Conservation (phyloP, 2,329 filamentous ascomycete genomes). For the Basipetospora chlamydospora region DNA sequence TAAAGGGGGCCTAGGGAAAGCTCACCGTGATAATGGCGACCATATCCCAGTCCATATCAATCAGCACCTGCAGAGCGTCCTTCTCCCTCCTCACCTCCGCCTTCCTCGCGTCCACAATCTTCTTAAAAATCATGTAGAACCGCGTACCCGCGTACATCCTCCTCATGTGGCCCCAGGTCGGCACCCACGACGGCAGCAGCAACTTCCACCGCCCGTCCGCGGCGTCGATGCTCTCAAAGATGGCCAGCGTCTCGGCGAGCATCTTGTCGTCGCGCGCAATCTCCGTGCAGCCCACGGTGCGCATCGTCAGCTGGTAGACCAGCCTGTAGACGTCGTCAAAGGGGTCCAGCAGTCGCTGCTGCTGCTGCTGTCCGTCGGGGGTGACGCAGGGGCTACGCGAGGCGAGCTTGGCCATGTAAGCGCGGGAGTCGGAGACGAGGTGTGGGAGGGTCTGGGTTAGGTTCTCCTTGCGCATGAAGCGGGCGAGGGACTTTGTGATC, state of each 20-base stretch:
- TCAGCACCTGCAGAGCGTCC: slow-evolving; percentile 37
- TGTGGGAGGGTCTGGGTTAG: slow-evolving; percentile 22
- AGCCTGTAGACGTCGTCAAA: slow-evolving; percentile 38
- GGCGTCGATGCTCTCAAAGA: slow-evolving; percentile 32
- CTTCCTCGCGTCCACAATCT: slow-evolving; percentile 29
- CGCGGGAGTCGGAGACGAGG: slow-evolving; percentile 23
- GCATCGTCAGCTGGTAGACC: slow-evolving; percentile 42
- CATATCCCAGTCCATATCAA: slow-evolving; percentile 34
- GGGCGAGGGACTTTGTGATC: slow-evolving; percentile 17
- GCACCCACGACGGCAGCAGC: slow-evolving; percentile 35
- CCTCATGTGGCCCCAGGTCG: slow-evolving; percentile 25
- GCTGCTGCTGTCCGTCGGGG: no score
- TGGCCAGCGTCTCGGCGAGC: slow-evolving; percentile 24
- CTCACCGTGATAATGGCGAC: slow-evolving; percentile 25
- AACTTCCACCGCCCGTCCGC: slow-evolving; percentile 21
- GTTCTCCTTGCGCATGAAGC: slow-evolving; percentile 22
- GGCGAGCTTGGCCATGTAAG: slow-evolving; percentile 21
- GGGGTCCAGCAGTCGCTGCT: slow-evolving; percentile 28
- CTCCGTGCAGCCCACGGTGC: slow-evolving; percentile 36
- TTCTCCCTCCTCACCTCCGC: slow-evolving; percentile 24
- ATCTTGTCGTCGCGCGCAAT: slow-evolving; percentile 31
- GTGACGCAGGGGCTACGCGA: slow-evolving; percentile 11
- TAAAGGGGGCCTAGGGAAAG: not conserved
- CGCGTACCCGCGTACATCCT: slow-evolving; percentile 28
- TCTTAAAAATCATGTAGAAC: slow-evolving; percentile 32